Conservation (phyloP, 306 rosid species). For the Crataegus laevigata region DNA sequence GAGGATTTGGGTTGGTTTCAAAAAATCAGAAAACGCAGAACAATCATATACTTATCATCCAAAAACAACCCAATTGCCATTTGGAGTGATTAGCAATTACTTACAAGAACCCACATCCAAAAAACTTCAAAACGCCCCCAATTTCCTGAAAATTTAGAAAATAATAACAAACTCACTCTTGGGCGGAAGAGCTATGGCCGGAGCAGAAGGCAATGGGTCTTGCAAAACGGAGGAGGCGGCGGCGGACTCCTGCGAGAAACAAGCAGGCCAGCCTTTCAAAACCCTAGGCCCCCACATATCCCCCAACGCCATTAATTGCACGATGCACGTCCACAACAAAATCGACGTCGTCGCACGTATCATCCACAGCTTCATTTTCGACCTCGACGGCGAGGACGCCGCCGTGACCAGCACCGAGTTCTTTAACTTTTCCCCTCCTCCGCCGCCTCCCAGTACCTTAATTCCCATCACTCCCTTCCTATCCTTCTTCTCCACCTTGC, state of each 20-base stretch:
- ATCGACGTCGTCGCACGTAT: slow-evolving; percentile 84
- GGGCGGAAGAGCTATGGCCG: slow-evolving; percentile 69
- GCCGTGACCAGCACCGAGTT: slow-evolving; percentile 31
- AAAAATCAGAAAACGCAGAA: not conserved
- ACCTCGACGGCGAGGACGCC: slow-evolving; percentile 45
- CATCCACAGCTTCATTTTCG: slow-evolving; percentile 88
- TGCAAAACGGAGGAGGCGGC: slow-evolving; percentile 31
- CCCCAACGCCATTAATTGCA: slow-evolving; percentile 83
- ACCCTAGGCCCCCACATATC: slow-evolving; percentile 96
- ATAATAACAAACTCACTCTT: slow-evolving; percentile 51
- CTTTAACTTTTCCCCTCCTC: slow-evolving; percentile 48
- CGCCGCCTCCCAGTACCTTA: slow-evolving; percentile 46
- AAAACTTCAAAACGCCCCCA: not conserved
- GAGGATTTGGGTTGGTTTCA: not conserved
- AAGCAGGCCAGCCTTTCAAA: slow-evolving; percentile 98
- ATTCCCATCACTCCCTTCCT: slow-evolving; percentile 56
- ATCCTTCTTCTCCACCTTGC: slow-evolving; percentile 41
- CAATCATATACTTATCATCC: not conserved
- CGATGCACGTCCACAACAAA: slow-evolving; percentile 84
- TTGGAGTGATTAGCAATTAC: not conserved
- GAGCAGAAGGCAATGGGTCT: slow-evolving; percentile 32
- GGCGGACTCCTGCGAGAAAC: slow-evolving; percentile 63
- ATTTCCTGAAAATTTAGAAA: not conserved
- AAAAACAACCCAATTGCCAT: not conserved
- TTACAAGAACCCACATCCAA: not conserved